Evolutionary conservation across 768 basidiomycete species (phyloP).

Genomic region (Bullera alba): DNA sequence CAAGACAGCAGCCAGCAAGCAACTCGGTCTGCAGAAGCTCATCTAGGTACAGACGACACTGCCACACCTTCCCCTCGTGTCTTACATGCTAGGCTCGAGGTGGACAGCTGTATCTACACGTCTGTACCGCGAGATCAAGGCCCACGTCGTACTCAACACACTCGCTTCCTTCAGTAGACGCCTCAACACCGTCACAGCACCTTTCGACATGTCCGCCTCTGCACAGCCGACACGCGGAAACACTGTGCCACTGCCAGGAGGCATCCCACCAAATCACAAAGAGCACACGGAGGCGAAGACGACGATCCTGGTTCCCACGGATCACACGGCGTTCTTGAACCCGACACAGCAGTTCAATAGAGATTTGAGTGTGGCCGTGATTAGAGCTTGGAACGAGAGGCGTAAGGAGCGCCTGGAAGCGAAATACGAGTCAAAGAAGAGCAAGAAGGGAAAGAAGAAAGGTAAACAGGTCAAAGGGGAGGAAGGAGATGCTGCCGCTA

Average conservation of each 20-base stretch:
- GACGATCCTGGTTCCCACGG: constrained; percentile 61
- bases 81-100: too few species aligned
- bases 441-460: constrained; percentile 54
- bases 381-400: constrained; percentile 78
- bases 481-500: not conserved
- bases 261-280: constrained; percentile 36
- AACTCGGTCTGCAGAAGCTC: too few species aligned
- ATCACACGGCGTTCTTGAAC: constrained; percentile 85
- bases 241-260: constrained; percentile 27
- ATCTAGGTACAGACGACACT: too few species aligned
- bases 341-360: constrained; percentile 98
- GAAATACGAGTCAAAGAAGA: constrained; percentile 13
- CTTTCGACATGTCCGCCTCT: too few species aligned
- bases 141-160: too few species aligned
- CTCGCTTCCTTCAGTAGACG: too few species aligned
- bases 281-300: constrained; percentile 44
- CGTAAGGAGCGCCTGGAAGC: constrained; percentile 29
- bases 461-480: constrained; percentile 7
- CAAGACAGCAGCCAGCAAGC: too few species aligned
- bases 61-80: too few species aligned
- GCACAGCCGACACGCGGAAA: too few species aligned
- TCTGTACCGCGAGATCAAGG: too few species aligned
- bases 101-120: too few species aligned
- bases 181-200: too few species aligned
- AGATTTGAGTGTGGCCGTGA: constrained; percentile 84